phyloP scores from a whole-genome alignment of 441 rosid genomes.

The Metrosideros polymorpha region DNA sequence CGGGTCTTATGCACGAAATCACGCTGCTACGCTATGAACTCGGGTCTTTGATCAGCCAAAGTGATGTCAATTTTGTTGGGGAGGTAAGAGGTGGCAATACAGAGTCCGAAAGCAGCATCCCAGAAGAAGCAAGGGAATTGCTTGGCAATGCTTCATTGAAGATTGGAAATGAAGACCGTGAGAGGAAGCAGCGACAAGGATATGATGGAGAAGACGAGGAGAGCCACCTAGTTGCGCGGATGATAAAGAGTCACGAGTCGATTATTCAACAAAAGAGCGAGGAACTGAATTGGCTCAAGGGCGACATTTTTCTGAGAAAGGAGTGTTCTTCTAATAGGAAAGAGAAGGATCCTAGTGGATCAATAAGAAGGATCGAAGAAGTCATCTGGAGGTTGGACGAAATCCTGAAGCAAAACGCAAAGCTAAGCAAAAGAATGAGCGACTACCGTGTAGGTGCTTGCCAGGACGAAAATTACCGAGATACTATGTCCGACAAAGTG shows the following conservation, averaged over 20 bases:
- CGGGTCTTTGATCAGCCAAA: constrained; percentile 17
- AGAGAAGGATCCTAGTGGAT: constrained; percentile 17
- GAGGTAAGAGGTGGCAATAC: neutral
- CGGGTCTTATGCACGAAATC: constrained; percentile 24
- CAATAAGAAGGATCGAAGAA: constrained; percentile 29
- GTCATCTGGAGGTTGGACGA: constrained; percentile 28
- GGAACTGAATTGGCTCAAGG: constrained; percentile 17
- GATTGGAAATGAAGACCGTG: neutral
- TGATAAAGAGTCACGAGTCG: constrained; percentile 60
- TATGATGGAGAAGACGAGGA: constrained; percentile 15
- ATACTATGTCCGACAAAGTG: neutral
- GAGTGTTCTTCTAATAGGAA: constrained; percentile 8
- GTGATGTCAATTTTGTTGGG: constrained; percentile 3
- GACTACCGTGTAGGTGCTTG: neutral
- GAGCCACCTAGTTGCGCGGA: constrained; percentile 32
- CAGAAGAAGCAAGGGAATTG: constrained; percentile 1
- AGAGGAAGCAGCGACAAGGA: neutral
- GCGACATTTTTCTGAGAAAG: constrained; percentile 16
- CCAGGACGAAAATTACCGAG: neutral
- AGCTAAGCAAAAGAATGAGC: constrained; percentile 10
- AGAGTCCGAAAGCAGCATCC: neutral
- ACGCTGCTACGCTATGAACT: constrained; percentile 30
- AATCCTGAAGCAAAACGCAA: constrained; percentile 24
- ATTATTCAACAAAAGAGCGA: constrained; percentile 39
- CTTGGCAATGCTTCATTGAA: constrained; percentile 6